These are phyloP conservation scores for Scedosporium dehoogii DNA, from an alignment of 2,329 filamentous ascomycete genomes.

Conservation along the genomic window DNA sequence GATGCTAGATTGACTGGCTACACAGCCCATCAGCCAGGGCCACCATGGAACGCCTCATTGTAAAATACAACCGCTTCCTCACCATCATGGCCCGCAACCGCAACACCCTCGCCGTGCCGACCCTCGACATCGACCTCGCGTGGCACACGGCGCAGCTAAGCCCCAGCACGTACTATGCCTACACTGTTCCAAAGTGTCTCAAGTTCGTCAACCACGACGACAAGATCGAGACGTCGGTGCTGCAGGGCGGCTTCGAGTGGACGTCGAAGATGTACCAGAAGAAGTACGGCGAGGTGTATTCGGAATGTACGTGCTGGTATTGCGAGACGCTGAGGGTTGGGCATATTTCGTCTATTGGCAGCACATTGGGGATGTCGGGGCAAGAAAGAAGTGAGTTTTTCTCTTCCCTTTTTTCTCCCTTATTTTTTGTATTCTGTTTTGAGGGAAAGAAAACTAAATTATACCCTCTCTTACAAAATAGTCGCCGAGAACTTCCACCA, in stretches of 20 bases:
- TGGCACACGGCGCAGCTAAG: slow-evolving; percentile 77
- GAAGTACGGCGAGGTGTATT: slow-evolving; percentile 56
- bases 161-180: slow-evolving; percentile 51
- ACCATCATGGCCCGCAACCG: slow-evolving; percentile 42
- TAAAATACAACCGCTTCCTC: slow-evolving; percentile 57
- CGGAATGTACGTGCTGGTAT: slow-evolving; percentile 74
- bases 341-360: slow-evolving; percentile 30
- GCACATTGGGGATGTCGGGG: slow-evolving; percentile 33
- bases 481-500: slow-evolving; percentile 32
- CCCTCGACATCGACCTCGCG: slow-evolving; percentile 63
- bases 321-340: slow-evolving; percentile 50
- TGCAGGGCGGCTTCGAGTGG: slow-evolving; percentile 60
- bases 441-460: neutral
- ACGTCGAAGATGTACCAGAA: slow-evolving; percentile 63
- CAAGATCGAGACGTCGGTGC: slow-evolving; percentile 60
- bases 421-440: neutral
- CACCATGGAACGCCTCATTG: slow-evolving; percentile 55
- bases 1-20: slow-evolving; percentile 56
- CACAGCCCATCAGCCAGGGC: slow-evolving; percentile 55
- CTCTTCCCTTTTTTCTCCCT: neutral
- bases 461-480: slow-evolving; percentile 5
- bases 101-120: slow-evolving; percentile 49
- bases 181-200: slow-evolving; percentile 33
- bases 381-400: slow-evolving; percentile 29
- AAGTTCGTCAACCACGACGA: slow-evolving; percentile 75